These are phyloP conservation scores for Quercus aquifolioides DNA, from an alignment of 306 rosid species.

Conservation along the genomic window DNA sequence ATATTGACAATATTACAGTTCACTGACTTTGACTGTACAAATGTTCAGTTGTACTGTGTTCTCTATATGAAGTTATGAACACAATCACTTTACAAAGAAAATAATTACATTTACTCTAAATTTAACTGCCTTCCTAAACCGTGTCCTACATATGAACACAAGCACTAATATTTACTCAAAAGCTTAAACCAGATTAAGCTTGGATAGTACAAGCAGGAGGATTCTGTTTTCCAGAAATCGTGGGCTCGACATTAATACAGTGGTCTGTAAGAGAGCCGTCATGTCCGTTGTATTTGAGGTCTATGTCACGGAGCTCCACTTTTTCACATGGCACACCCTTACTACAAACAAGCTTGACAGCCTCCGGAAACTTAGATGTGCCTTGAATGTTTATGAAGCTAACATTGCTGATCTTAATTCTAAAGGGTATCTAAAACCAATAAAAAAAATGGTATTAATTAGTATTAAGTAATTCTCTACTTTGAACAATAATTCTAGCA, in stretches of 20 bases:
- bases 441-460: neutral
- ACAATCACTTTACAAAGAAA: no score
- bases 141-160: no score
- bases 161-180: no score
- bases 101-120: no score
- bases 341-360: constrained; percentile 40
- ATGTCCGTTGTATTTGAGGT: constrained; percentile 14
- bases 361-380: constrained; percentile 17
- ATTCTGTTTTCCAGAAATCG: constrained; percentile 5
- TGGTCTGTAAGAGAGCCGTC: constrained; percentile 12
- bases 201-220: constrained; percentile 18
- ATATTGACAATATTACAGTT: no score
- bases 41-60: no score
- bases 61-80: no score
- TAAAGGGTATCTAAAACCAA: constrained; percentile 28
- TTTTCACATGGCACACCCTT: constrained; percentile 30
- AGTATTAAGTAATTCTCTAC: neutral
- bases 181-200: neutral
- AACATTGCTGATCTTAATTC: constrained; percentile 42
- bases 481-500: neutral
- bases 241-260: constrained; percentile 36
- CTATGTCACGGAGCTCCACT: constrained; percentile 25
- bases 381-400: constrained; percentile 43
- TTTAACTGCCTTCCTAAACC: no score
- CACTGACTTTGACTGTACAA: no score